A percentile compares a stretch with the other conserved stretches of the same genome.
phyloP scores from a whole-genome alignment of 345 rosid genomes.

The Pistacia atlantica region DNA sequence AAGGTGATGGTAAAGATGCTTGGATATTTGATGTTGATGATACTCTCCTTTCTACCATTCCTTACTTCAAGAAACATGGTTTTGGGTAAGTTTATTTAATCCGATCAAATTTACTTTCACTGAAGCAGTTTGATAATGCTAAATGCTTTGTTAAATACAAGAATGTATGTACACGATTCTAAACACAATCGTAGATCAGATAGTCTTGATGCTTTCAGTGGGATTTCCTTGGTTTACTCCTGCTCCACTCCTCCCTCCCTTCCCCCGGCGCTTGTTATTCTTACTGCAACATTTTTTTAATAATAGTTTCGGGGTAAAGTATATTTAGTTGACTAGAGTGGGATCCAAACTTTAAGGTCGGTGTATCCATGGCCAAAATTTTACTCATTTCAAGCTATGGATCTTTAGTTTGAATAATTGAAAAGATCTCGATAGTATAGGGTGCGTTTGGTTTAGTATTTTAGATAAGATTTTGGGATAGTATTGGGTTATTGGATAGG shows the following conservation, averaged over 20 bases:
- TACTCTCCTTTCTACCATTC: constrained; percentile 72
- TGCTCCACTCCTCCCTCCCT: too few relatives aligned
- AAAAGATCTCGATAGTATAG: too few relatives aligned
- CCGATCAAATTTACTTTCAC: not conserved
- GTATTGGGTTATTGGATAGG: too few relatives aligned
- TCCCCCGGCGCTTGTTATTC: too few relatives aligned
- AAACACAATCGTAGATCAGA: not conserved
- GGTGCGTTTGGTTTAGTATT: too few relatives aligned
- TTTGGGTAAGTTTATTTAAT: constrained; percentile 46
- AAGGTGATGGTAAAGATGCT: constrained; percentile 64
- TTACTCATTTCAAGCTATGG: not conserved
- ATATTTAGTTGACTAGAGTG: too few relatives aligned
- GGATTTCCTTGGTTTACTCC: not conserved
- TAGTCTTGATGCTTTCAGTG: not conserved
- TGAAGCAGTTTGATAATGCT: not conserved
- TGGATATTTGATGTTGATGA: constrained; percentile 82
- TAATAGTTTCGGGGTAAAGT: too few relatives aligned
- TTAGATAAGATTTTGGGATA: too few relatives aligned
- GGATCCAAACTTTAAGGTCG: not conserved
- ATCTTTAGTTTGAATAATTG: not conserved
- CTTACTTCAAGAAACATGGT: constrained; percentile 64
- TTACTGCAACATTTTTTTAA: too few relatives aligned
- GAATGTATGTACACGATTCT: too few relatives aligned
- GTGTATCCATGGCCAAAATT: not conserved
- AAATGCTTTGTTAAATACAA: too few relatives aligned